Percentiles rank a stretch among this genome's conserved stretches.
Evolutionary conservation across 169 alveolate genomes (phyloP).

Genomic region (Plasmodium malariae): DNA sequence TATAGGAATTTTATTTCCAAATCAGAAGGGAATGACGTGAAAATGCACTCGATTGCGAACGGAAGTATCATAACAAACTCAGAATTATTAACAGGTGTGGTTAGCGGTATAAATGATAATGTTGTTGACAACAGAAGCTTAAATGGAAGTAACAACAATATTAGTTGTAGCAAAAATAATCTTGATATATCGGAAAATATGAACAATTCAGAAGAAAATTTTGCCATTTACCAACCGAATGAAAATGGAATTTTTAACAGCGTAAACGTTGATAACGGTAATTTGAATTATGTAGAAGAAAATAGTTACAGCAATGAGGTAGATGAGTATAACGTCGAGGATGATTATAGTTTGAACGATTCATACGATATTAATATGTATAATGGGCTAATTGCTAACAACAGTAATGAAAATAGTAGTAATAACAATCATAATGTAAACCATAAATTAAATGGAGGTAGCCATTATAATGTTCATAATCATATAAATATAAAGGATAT

Average conservation of each 20-base stretch:
- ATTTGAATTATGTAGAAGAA: neutral
- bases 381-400: neutral
- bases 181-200: neutral
- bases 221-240: neutral
- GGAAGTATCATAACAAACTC: too few relatives aligned
- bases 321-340: constrained; percentile 3
- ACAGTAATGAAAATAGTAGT: too few relatives aligned
- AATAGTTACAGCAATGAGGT: neutral
- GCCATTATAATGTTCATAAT: constrained; percentile 6
- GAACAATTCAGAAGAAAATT: neutral
- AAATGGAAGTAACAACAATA: neutral
- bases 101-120: too few relatives aligned
- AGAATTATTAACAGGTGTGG: too few relatives aligned
- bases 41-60: neutral
- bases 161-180: neutral
- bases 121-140: too few relatives aligned
- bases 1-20: neutral
- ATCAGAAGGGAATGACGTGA: neutral
- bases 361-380: constrained; percentile 3
- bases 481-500: constrained; percentile 23
- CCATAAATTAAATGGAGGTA: neutral
- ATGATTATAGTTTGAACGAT: constrained; percentile 3
- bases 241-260: constrained; percentile 7
- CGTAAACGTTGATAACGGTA: neutral
- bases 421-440: too few relatives aligned